A percentile compares a stretch with the other conserved stretches of the same genome.
Conservation (phyloP, 1,284 basidiomycete genomes). For the Vanrija sp. region DNA sequence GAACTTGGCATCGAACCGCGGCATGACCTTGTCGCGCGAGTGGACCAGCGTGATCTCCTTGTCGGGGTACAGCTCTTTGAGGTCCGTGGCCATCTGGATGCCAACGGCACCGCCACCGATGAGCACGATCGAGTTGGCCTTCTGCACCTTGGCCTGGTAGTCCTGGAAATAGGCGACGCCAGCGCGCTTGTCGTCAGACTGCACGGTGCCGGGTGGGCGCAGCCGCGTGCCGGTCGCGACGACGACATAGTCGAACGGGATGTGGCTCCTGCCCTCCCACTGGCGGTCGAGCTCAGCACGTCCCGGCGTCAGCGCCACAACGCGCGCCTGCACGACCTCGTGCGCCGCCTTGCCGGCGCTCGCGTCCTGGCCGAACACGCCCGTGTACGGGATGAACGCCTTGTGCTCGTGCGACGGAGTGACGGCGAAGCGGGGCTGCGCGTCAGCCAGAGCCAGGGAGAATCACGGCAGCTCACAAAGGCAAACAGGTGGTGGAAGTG, state of each 20-base stretch:
- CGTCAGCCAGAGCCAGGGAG: neutral
- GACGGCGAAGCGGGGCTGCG: constrained; percentile 58
- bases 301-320: constrained; percentile 2
- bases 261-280: constrained; percentile 8
- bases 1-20: constrained; percentile 58
- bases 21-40: constrained; percentile 59
- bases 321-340: constrained; percentile 14
- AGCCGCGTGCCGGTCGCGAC: constrained; percentile 40
- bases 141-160: constrained; percentile 24
- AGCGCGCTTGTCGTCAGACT: constrained; percentile 14
- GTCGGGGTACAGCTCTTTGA: constrained; percentile 58
- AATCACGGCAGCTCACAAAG: constrained; percentile 15
- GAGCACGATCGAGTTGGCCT: constrained; percentile 33
- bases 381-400: constrained; percentile 56
- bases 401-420: constrained; percentile 68
- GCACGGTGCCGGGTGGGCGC: constrained; percentile 34
- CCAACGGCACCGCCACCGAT: constrained; percentile 49
- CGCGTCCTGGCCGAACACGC: constrained; percentile 3
- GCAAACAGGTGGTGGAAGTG: constrained; percentile 38
- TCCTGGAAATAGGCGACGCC: constrained; percentile 19
- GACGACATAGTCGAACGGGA: constrained; percentile 39
- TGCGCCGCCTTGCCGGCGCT: constrained; percentile 4
- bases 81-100: constrained; percentile 64
- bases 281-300: constrained; percentile 16
- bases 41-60: constrained; percentile 66